Conservation (phyloP, 805 yeast species). For the Wickerhamiella allomyrinae region DNA sequence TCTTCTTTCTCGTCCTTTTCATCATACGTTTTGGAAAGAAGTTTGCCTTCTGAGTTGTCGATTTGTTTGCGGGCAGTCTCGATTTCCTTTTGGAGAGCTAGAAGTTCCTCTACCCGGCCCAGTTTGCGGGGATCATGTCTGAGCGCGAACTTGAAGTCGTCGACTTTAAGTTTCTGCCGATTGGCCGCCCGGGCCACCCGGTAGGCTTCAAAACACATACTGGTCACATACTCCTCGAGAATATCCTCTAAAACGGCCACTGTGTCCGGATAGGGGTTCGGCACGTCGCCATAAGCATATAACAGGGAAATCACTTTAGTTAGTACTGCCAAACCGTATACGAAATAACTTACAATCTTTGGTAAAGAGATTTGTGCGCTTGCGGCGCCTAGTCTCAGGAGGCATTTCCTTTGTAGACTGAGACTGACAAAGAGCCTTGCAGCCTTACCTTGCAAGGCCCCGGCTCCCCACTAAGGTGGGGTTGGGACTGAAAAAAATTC, state of each 20-base stretch:
- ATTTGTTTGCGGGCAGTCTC: constrained; percentile 53
- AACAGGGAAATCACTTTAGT: constrained; percentile 41
- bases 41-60: constrained; percentile 43
- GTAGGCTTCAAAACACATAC: constrained; percentile 42
- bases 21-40: constrained; percentile 20
- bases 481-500: too few species aligned
- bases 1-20: constrained; percentile 16
- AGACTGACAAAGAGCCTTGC: too few species aligned
- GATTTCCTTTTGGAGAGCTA: constrained; percentile 45
- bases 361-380: constrained; percentile 32
- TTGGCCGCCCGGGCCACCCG: constrained; percentile 36
- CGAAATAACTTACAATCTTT: constrained; percentile 29
- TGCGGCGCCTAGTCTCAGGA: constrained; percentile 21
- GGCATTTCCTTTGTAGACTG: not conserved
- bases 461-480: too few species aligned
- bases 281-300: constrained; percentile 60
- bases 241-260: constrained; percentile 55
- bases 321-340: constrained; percentile 19
- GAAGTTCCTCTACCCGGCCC: constrained; percentile 54
- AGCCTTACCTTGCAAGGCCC: too few species aligned
- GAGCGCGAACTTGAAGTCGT: constrained; percentile 57
- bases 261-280: constrained; percentile 52
- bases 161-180: constrained; percentile 51
- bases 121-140: constrained; percentile 51
- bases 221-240: constrained; percentile 46